phyloP scores from a whole-genome alignment of 345 rosid species.

The Lepidium didymum region DNA sequence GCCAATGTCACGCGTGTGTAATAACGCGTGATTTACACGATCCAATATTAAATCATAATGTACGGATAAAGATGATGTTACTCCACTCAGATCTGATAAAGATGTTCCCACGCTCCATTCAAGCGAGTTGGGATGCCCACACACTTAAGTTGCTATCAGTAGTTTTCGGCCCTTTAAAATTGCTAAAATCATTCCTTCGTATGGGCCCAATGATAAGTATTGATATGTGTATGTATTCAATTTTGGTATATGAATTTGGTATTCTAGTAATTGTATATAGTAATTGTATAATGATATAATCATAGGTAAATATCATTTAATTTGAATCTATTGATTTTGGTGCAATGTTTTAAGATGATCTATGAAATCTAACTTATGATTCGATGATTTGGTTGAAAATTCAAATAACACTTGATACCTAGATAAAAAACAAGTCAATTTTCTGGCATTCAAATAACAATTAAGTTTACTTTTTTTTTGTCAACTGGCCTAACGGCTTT shows the following conservation, averaged over 20 bases:
- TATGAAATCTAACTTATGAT: no score
- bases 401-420: no score
- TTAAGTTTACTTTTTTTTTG: no score
- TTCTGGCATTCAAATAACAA: no score
- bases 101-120: background rate
- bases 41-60: background rate
- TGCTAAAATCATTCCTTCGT: background rate
- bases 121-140: slow-evolving; percentile 1
- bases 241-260: background rate
- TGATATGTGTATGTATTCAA: background rate
- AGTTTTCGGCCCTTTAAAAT: background rate
- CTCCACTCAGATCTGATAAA: slow-evolving; percentile 10
- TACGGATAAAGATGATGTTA: background rate
- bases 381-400: no score
- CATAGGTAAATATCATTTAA: no score
- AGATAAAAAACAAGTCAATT: no score
- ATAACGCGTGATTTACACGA: background rate
- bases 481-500: no score
- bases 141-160: slow-evolving; percentile 17
- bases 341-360: no score
- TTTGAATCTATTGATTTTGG: no score
- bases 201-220: slow-evolving; percentile 2
- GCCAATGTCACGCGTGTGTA: background rate
- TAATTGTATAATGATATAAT: no score
- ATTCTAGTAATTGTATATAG: background rate